Conservation (phyloP, 2,329 filamentous ascomycete species). For the Endoconidiophora laricicola region DNA sequence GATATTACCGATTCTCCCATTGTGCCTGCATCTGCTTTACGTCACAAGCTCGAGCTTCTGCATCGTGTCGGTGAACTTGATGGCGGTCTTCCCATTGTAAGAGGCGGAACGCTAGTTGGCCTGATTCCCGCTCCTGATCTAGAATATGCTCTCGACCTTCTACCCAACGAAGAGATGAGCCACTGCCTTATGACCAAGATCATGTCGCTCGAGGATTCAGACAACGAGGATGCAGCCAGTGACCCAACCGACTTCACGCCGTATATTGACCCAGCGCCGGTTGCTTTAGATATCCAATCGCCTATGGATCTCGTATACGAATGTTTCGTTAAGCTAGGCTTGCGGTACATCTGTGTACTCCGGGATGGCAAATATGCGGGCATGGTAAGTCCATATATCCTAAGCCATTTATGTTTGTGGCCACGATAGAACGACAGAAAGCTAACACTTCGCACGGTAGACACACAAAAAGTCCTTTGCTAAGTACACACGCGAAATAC, state of each 20-base stretch:
- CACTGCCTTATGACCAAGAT: slow-evolving; percentile 68
- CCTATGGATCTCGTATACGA: slow-evolving; percentile 94
- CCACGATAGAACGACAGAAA: background rate
- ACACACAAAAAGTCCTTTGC: slow-evolving; percentile 95
- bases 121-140: slow-evolving; percentile 88
- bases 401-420: too few relatives aligned
- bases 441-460: slow-evolving; percentile 22
- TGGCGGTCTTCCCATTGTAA: slow-evolving; percentile 74
- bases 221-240: slow-evolving; percentile 32
- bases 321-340: slow-evolving; percentile 82
- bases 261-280: slow-evolving; percentile 81
- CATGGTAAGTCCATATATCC: slow-evolving; percentile 42
- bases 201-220: slow-evolving; percentile 44
- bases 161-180: slow-evolving; percentile 55
- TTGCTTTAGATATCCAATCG: slow-evolving; percentile 73
- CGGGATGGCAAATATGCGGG: slow-evolving; percentile 74
- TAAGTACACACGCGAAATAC: slow-evolving; percentile 75
- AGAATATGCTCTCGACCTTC: slow-evolving; percentile 76
- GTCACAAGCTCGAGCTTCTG: slow-evolving; percentile 63
- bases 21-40: slow-evolving; percentile 59
- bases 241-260: slow-evolving; percentile 75
- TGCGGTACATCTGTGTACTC: slow-evolving; percentile 83
- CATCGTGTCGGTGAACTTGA: slow-evolving; percentile 81
- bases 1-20: slow-evolving; percentile 74
- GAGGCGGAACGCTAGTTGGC: slow-evolving; percentile 65